phyloP scores from a whole-genome alignment of 2,329 filamentous ascomycete genomes.

The Cladophialophora psammophila region DNA sequence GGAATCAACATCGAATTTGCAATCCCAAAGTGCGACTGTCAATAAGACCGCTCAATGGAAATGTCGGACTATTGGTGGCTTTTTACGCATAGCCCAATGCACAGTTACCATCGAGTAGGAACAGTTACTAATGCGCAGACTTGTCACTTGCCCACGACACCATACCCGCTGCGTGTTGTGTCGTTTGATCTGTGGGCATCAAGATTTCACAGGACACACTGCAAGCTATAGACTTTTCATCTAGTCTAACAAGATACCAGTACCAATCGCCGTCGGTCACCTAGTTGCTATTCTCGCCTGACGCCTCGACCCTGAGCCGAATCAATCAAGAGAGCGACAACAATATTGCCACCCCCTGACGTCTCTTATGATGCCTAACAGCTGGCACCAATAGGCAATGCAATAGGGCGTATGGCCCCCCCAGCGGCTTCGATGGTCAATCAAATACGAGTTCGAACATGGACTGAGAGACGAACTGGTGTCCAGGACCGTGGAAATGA shows the following conservation, averaged over 20 bases:
- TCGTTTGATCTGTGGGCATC: background rate
- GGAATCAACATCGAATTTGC: no score
- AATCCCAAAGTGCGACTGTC: background rate
- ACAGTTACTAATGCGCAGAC: background rate
- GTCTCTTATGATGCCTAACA: conserved; percentile 12
- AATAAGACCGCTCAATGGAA: background rate
- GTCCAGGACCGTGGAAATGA: background rate
- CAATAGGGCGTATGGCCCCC: background rate
- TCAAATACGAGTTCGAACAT: conserved; percentile 2
- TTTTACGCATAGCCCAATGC: background rate
- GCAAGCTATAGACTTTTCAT: background rate
- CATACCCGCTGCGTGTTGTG: background rate
- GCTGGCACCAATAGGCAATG: conserved; percentile 1
- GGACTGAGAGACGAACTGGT: conserved; percentile 1
- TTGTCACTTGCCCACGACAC: background rate
- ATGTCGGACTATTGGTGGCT: background rate
- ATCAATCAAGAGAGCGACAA: background rate
- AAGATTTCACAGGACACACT: background rate
- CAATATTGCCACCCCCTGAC: conserved; percentile 17
- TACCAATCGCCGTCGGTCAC: background rate
- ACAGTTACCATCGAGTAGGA: background rate
- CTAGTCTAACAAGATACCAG: background rate
- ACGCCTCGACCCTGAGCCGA: background rate
- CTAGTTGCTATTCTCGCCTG: background rate
- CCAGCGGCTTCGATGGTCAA: background rate